Evolutionary conservation across 345 rosid species (phyloP), one percentile per base, ranked within the genome.

Genomic region (Raphanus sativus): DNA sequence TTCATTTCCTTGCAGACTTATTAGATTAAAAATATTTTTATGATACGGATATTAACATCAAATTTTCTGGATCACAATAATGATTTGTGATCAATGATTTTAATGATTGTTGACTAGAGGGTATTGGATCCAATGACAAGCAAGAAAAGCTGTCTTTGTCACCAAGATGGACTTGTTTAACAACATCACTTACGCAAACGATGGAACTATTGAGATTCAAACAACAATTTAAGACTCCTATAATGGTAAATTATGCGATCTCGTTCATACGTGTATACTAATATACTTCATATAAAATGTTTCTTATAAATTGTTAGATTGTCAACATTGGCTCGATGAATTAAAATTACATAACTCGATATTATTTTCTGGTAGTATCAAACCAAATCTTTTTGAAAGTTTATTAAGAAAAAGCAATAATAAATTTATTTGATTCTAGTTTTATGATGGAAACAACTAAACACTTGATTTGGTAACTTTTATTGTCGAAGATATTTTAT

Each of bases 191-290:
- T 65, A 71, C 62, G 81, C 76, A 65, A 69, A 77, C 33, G 24
- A 17, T 42, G 32, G 40, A 42, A 58, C 12, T 32, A 12, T 11
- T 78, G 55, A 28, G 48, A 2, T 25, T n/a, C 16, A 15, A 45
- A n/a, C 26, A 72, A 26, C 58, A 42, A 45, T 32, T 33, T 13
- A 32, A 45, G 62, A 71, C 62, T 59, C 72, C 15, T 78, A 59
- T 72, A 78, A 66, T 78, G 81, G 73, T 71, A 9, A 59, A 24
- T 15, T 60, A 72, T 78, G 81, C 77, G 81, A 78, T 78, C 68
- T 66, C 66, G 70, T 59, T 78, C 81, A 66, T 71, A 64, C 34
- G 5, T 77, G 11, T 59, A 69, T 54, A 60, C 55, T 48, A 48
- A 48, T n/a, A 38, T 5, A 48, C 2, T 2, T n/a, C 55, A n/a